Conservation (phyloP, 164 flowering plant species). For the Stephania japonica region DNA sequence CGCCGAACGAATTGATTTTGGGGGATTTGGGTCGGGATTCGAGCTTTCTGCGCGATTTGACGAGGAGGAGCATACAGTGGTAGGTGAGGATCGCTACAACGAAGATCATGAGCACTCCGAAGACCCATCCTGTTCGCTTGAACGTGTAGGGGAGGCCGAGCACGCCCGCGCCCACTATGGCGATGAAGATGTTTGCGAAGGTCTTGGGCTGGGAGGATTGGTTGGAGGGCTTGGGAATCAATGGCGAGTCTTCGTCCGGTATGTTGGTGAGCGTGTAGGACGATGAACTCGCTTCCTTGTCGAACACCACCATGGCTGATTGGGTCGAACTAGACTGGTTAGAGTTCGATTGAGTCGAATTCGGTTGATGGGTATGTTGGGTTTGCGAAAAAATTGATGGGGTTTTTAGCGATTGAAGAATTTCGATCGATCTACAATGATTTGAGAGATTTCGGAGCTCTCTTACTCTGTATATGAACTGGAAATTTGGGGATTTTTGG, state of each 20-base stretch:
- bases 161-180: slow-evolving; percentile 87
- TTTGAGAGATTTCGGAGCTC: no score
- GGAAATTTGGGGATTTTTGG: neutral
- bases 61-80: slow-evolving; percentile 71
- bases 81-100: slow-evolving; percentile 48
- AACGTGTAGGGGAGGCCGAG: slow-evolving; percentile 79
- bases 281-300: slow-evolving; percentile 37
- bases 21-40: slow-evolving; percentile 19
- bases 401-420: no score
- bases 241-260: slow-evolving; percentile 57
- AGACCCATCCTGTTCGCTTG: slow-evolving; percentile 63
- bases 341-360: neutral
- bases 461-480: no score
- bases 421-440: no score
- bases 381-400: neutral
- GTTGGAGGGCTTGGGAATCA: slow-evolving; percentile 20
- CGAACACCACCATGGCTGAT: slow-evolving; percentile 27
- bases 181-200: slow-evolving; percentile 80
- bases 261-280: slow-evolving; percentile 15
- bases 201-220: slow-evolving; percentile 61
- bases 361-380: neutral
- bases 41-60: slow-evolving; percentile 35
- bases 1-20: slow-evolving; percentile 49
- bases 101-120: slow-evolving; percentile 41
- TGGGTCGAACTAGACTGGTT: neutral